Base-by-base conservation (phyloP, 331 rosid species). In the Quercus tomentella region DNA sequence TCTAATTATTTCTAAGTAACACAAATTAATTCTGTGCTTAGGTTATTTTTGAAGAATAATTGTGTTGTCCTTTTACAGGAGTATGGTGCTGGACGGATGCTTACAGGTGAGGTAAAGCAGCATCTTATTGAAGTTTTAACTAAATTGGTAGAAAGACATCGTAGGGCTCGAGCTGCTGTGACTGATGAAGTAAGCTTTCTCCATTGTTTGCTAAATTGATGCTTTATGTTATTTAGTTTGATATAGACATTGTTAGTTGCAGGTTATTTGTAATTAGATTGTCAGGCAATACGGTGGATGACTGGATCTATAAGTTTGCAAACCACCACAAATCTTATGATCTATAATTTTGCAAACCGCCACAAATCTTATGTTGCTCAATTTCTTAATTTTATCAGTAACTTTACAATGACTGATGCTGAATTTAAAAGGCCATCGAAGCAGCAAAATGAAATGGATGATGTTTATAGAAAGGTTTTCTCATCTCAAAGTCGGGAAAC, bases 41-140 rank as follows among this genome's bases (percentile, higher is more conserved):
- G 75, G 60, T 14, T 12, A 4, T 28, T 72, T 66, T 31, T 55
- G 30, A 65, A 11, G 70, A 35, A 73, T 21, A 49, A 52, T 72
- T 45, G 10, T 1, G 43, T 62, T 80, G 41, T 56, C 66, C 41
- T 57, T 49, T 75, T 49, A 25, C 78, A 93, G 98, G 98, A 93
- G 84, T 93, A 91, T 68, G 96, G 94, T 79, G 89, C 91, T 5
- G 98, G 99, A 58, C 92, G 90, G 41, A 88, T 93, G 99, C 88
- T 95, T 31, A 95, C 99, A 6, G 99, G 99, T 62, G 94, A 95
- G 87, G 98, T 95, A 75, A 95, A 95, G 88, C 90, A 90, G 63
- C 89, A 88, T 23, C 91, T 95, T 54, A 70, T 74, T 30, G 65
- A 88, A 84, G 94, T 93, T 70, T 84, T 93, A 86, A 91, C 97